phyloP scores from a whole-genome alignment of 495 filamentous ascomycete genomes.

The Neurospora sp. region DNA sequence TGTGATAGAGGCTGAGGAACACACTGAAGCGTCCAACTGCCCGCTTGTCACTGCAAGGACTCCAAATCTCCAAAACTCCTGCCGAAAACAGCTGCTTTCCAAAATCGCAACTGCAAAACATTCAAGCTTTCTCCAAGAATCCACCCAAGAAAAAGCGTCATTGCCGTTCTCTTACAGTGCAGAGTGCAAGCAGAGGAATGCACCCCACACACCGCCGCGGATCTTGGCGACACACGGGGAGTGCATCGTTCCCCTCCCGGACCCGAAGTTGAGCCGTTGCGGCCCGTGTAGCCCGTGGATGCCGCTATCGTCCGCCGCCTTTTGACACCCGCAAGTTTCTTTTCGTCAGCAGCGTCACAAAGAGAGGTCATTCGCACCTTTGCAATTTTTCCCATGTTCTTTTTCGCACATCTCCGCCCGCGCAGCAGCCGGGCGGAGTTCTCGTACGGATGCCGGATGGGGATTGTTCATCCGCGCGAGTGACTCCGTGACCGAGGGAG shows the following conservation, averaged over 20 bases:
- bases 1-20: too few species aligned
- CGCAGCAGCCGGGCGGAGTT: background rate
- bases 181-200: background rate
- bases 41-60: too few species aligned
- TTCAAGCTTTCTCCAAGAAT: background rate
- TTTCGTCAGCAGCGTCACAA: background rate
- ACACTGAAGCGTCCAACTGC: too few species aligned
- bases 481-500: background rate
- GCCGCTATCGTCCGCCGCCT: background rate
- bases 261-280: background rate
- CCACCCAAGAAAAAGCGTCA: background rate
- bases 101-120: background rate
- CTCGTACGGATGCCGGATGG: background rate
- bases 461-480: background rate
- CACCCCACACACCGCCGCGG: background rate
- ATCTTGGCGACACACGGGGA: background rate
- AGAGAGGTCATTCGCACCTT: background rate
- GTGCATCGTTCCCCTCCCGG: background rate
- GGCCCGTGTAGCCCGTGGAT: background rate
- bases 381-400: background rate
- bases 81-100: background rate
- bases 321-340: background rate
- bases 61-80: background rate
- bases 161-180: too few species aligned
- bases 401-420: background rate